Percentiles rank a stretch among this genome's conserved stretches.
Conservation (phyloP, 2,329 filamentous ascomycete genomes). For the Bimuria novae-zelandiae region DNA sequence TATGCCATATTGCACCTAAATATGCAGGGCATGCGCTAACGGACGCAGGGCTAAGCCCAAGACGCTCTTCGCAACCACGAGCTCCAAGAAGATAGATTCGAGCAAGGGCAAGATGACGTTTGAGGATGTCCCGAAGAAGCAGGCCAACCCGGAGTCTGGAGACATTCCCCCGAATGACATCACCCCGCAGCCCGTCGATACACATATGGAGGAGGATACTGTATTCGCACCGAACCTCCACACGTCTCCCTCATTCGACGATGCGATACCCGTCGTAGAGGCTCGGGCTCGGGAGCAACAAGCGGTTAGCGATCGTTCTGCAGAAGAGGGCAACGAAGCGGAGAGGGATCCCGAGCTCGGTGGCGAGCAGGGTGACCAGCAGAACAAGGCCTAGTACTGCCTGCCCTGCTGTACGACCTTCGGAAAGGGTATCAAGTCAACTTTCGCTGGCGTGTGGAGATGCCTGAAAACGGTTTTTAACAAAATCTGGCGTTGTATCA, state of each 20-base stretch:
- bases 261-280: too few species aligned
- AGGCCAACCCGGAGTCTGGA: constrained; percentile 3
- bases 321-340: background rate
- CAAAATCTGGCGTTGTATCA: too few species aligned
- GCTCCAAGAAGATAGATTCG: constrained; percentile 46
- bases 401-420: background rate
- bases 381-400: background rate
- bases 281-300: too few species aligned
- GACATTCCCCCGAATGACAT: background rate
- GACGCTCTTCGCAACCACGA: constrained; percentile 49
- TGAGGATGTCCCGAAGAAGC: constrained; percentile 42
- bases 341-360: background rate
- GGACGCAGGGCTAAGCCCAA: constrained; percentile 43
- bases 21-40: constrained; percentile 17
- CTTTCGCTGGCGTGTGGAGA: background rate
- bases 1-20: background rate
- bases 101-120: constrained; percentile 43
- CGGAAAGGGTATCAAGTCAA: background rate
- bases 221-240: background rate
- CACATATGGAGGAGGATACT: background rate
- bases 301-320: too few species aligned
- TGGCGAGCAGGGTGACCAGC: background rate
- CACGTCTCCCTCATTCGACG: background rate
- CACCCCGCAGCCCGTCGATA: background rate
- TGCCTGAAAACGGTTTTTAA: background rate